Evolutionary conservation across 768 basidiomycete species (phyloP), one percentile per base, ranked within the genome.

Genomic region (Lentinula raphanica): DNA sequence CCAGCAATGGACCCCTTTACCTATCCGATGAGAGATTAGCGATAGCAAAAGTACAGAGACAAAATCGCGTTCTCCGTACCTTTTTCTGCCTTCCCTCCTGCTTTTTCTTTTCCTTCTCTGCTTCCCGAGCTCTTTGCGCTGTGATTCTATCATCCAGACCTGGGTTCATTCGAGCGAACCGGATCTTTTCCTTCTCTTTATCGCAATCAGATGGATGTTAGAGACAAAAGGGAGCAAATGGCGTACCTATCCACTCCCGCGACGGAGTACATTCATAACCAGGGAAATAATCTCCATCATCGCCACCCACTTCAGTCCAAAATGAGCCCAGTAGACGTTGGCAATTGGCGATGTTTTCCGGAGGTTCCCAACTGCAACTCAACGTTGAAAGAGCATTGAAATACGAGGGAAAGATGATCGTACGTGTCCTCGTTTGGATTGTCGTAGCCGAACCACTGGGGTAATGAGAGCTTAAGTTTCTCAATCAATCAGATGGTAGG

Each of bases 321-420:
- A 90, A 90, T 60, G 82, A 84, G n/a, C 67, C 60, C 25, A 88
- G 69, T 15, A 90, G 73, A 19, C 83, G 77, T 15, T 78, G 69
- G 65, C 88, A 90, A 27, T 76, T 72, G 35, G 66, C 62, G 13
- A 90, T 74, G 65, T 90, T 87, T 6, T 69, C 70, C 51, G 76
- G 70, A 11, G 88, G 88, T 59, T 90, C 88, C 88, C 88, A 90
- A 63, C 88, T 90, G 25, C n/a, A 60, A 15, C 13, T 28, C 17
- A 1, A n/a, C n/a, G n/a, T 19, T 61, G 21, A 28, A 42, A 60
- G 19, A 36, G n/a, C 3, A 29, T 56, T 49, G 58, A 31, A 27
- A 23, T 40, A 36, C 38, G n/a, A 17, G 19, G 54, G 19, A 23
- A 15, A 15, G 55, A 31, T 29, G 13, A 57, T 39, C 73, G 29